Base-by-base conservation (phyloP, 345 rosid species). In the Melaleuca quinquenervia region DNA sequence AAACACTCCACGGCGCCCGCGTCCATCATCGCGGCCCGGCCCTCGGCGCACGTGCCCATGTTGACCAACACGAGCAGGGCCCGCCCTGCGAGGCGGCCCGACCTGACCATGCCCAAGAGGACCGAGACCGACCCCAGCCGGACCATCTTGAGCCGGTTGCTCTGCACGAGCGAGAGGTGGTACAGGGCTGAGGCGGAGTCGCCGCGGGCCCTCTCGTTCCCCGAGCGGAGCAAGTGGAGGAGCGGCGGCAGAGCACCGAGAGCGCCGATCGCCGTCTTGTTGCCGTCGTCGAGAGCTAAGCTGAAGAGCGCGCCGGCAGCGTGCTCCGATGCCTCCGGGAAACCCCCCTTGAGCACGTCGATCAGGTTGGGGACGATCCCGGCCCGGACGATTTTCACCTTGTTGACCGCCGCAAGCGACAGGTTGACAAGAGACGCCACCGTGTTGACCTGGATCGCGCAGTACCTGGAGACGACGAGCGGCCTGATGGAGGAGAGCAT, bases 141-240 rank as follows among this genome's bases (percentile, higher is more conserved):
- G 29, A 96, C 91, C 6, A 96, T 84, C 87, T 95, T 97, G 41
- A 86, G 87, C 85, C 95, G 58, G 74, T 97, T 97, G 80, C 94
- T 92, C 86, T 90, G 95, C 24, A 92, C 93, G 10, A 96, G 93
- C 26, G 98, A 90, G 16, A 97, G 92, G 87, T 97, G 98, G 88
- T 97, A 97, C 56, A 97, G 75, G n/a, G 99, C 98, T 50, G 91
- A 82, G 11, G 95, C 95, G 56, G 98, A 93, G 94, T 97, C 98
- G 24, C 90, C 89, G 82, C 94, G 96, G 88, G 96, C 88, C 88
- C 93, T 89, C 87, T 93, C 94, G 85, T 88, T 92, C 18, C 91
- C 93, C 1, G 93, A 91, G 85, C 94, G 89, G 13, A 97, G 88
- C 88, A 92, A 87, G 82, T 92, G 94, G 45, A 97, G 83, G 14